Base-by-base conservation (phyloP, 306 rosid genomes). In the Adenanthera pavonina region DNA sequence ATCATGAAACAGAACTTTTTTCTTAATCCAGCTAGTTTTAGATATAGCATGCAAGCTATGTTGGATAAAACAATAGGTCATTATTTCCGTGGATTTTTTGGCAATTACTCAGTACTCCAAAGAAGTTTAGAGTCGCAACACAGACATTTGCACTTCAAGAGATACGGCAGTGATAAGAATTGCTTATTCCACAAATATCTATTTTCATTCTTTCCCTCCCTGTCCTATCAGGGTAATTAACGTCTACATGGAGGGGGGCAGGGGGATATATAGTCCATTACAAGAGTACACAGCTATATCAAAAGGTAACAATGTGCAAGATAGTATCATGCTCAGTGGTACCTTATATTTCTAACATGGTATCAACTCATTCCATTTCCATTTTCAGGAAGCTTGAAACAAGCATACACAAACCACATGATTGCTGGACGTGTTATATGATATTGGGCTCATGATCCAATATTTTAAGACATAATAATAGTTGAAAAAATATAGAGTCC, bases 1-100 rank as follows among this genome's bases (percentile, higher is more conserved):
- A 51, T n/a, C 49, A 62, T 69, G 52, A 51, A 59, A 57, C 74
- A 56, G 34, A 59, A 36, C 17, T 40, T 80, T 34, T 78, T 49
- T 33, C 66, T 8, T 56, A 19, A 72, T 67, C 38, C 4, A 6
- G 43, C 56, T 41, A 41, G 62, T 76, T 40, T 36, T 69, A 62
- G 56, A 64, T 30, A 41, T 35, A 53, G 48, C 20, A 47, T 30
- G 64, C 57, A 52, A 46, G 74, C 57, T 20, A 73, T 17, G 68
- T 78, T 48, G 3, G 60, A 59, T 57, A 2, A 53, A 71, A 62
- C 60, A 25, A 62, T 11, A 17, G 35, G 66, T 14, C 46, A 34
- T 30, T 60, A 30, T 5, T 17, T 60, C 40, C 67, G 4, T 10
- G 38, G 17, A 10, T 38, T 12, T 59, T 59, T 25, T 59, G 66